These are phyloP conservation scores for Escovopsis sp. DNA, from an alignment of 2,329 filamentous ascomycete species.

Conservation along the genomic window DNA sequence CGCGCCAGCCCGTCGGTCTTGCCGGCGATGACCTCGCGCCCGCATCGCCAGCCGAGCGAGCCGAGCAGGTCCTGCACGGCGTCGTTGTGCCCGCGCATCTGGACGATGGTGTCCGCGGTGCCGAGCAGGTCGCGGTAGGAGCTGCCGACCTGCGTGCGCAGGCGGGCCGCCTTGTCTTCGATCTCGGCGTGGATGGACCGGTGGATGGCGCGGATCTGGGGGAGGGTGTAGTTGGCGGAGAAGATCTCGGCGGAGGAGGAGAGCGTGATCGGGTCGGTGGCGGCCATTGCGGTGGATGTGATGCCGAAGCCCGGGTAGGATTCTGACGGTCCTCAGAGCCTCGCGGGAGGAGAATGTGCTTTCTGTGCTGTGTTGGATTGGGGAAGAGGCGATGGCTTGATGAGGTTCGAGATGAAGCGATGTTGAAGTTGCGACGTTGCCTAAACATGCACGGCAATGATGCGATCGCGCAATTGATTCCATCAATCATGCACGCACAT, in stretches of 20 bases:
- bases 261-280: slow-evolving; percentile 31
- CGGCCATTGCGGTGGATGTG: slow-evolving; percentile 18
- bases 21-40: slow-evolving; percentile 50
- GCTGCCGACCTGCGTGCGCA: slow-evolving; percentile 48
- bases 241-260: slow-evolving; percentile 40
- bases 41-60: slow-evolving; percentile 62
- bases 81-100: slow-evolving; percentile 69
- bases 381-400: not conserved
- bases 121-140: slow-evolving; percentile 80
- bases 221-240: slow-evolving; percentile 39
- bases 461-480: too few relatives aligned
- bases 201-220: slow-evolving; percentile 48
- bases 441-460: not conserved
- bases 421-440: not conserved
- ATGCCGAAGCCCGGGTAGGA: slow-evolving; percentile 1
- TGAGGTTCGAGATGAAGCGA: not conserved
- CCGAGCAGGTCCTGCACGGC: slow-evolving; percentile 56
- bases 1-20: slow-evolving; percentile 43
- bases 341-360: too few relatives aligned
- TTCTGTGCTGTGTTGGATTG: too few relatives aligned
- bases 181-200: slow-evolving; percentile 41
- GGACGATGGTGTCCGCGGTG: slow-evolving; percentile 85
- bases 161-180: slow-evolving; percentile 45
- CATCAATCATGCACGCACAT: too few relatives aligned
- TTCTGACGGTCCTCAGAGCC: too few relatives aligned